phyloP scores from a whole-genome alignment of 495 filamentous ascomycete genomes.

The Jackrogersella multiformis region DNA sequence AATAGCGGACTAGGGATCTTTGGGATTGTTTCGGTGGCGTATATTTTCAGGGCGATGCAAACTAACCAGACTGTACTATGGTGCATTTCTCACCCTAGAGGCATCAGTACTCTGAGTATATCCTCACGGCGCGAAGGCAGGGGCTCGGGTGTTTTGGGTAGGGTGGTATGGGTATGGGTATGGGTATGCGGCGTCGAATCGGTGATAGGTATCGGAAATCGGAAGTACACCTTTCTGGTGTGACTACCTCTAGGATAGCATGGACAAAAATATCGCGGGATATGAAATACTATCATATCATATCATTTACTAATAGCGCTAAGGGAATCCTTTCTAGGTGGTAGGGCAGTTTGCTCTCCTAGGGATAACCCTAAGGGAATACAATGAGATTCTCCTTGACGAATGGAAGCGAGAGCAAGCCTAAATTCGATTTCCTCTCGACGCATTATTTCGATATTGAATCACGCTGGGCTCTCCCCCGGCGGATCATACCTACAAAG shows the following conservation, averaged over 20 bases:
- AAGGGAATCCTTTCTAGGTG: background rate
- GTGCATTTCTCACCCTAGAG: background rate
- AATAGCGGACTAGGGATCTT: conserved; percentile 13
- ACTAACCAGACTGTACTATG: conserved; percentile 1
- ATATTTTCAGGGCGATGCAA: background rate
- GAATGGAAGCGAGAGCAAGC: background rate
- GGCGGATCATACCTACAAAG: too few species aligned
- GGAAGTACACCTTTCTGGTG: conserved; percentile 1
- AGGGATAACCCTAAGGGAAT: background rate
- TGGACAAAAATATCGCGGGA: conserved; percentile 2
- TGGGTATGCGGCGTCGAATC: conserved; percentile 1
- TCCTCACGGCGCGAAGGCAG: conserved; percentile 2
- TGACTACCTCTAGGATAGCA: background rate
- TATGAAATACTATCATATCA: background rate
- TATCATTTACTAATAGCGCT: background rate
- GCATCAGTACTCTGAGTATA: too few species aligned
- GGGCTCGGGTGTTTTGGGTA: conserved; percentile 14
- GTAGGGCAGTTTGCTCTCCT: background rate
- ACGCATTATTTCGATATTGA: background rate
- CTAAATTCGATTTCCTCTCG: background rate
- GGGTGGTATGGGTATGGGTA: conserved; percentile 11
- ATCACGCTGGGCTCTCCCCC: background rate
- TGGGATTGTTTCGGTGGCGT: background rate
- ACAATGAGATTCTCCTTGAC: background rate
- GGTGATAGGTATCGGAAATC: background rate